A percentile compares a stretch with the other conserved stretches of the same genome.
phyloP scores from a whole-genome alignment of 2,329 filamentous ascomycete species.

The Ilyonectria mors-panacis region DNA sequence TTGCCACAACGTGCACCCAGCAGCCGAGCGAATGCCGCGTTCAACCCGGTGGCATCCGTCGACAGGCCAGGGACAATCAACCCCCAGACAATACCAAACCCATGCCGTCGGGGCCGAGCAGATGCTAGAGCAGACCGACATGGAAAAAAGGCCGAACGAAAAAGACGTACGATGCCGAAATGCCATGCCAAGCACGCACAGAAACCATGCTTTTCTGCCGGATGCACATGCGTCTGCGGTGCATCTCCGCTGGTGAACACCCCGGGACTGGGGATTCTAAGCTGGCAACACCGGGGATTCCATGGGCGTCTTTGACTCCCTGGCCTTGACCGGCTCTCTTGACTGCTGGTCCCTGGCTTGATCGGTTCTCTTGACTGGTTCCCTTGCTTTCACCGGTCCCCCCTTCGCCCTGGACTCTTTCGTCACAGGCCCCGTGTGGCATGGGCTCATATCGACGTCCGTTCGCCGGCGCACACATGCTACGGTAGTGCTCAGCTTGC shows the following conservation, averaged over 20 bases:
- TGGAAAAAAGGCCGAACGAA: background rate
- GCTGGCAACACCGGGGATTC: too few relatives aligned
- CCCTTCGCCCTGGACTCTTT: background rate
- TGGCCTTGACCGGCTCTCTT: background rate
- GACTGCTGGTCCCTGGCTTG: background rate
- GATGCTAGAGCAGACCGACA: background rate
- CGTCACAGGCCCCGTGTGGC: slow-evolving; percentile 7
- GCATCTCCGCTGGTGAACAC: background rate
- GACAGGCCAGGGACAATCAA: background rate
- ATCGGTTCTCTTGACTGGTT: too few relatives aligned
- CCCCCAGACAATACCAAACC: background rate
- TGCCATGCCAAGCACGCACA: background rate
- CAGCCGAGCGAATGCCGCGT: background rate
- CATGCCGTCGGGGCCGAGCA: background rate
- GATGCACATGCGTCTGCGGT: background rate
- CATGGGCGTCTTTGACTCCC: too few relatives aligned
- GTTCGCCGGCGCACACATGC: slow-evolving; percentile 17
- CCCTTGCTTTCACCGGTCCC: background rate
- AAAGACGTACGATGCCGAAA: slow-evolving; percentile 18
- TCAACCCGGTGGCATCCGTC: slow-evolving; percentile 1
- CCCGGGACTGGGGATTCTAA: background rate
- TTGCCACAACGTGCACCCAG: too few relatives aligned
- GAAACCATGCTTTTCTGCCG: background rate
- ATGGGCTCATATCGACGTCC: slow-evolving; percentile 45
- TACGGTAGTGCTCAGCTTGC: slow-evolving; percentile 8